These are phyloP conservation scores for Trichocomaceae sp. DNA, from an alignment of 2,329 filamentous ascomycete species.

Conservation along the genomic window DNA sequence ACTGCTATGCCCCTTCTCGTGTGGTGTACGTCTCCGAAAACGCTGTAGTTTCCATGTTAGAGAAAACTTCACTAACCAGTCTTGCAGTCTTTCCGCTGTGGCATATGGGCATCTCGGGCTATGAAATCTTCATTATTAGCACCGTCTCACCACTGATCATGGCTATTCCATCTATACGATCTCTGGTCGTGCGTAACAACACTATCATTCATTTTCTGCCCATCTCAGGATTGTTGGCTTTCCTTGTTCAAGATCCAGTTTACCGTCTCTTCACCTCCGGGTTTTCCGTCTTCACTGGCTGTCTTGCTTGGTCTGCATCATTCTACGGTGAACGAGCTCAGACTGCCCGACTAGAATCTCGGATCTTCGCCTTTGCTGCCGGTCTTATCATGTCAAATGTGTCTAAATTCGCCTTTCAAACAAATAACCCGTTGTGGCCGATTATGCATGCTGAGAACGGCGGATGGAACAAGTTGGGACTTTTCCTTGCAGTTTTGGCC, in stretches of 20 bases:
- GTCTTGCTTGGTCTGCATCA: slow-evolving; percentile 75
- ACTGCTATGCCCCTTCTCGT: slow-evolving; percentile 83
- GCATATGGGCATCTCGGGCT: slow-evolving; percentile 98
- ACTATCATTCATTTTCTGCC: slow-evolving; percentile 69
- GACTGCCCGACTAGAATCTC: slow-evolving; percentile 62
- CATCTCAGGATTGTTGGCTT: slow-evolving; percentile 71
- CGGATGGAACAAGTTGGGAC: slow-evolving; percentile 81
- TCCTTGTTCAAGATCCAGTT: slow-evolving; percentile 64
- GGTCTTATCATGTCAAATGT: slow-evolving; percentile 80
- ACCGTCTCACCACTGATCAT: slow-evolving; percentile 77
- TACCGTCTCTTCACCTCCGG: slow-evolving; percentile 73
- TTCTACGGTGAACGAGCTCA: slow-evolving; percentile 66
- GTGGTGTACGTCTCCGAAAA: slow-evolving; percentile 65
- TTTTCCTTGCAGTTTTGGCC: slow-evolving; percentile 68
- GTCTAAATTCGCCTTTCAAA: slow-evolving; percentile 86
- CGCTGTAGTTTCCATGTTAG: no score
- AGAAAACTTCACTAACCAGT: slow-evolving; percentile 17
- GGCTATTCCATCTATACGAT: slow-evolving; percentile 61
- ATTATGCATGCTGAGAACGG: slow-evolving; percentile 85
- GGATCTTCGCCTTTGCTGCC: slow-evolving; percentile 70
- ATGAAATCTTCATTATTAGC: slow-evolving; percentile 80
- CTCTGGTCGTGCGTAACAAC: slow-evolving; percentile 61
- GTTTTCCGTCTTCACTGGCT: slow-evolving; percentile 72
- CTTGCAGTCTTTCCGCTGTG: slow-evolving; percentile 80
- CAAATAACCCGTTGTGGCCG: slow-evolving; percentile 96